Conservation (phyloP, 2,329 filamentous ascomycete genomes). For the Fusarium euwallaceae region DNA sequence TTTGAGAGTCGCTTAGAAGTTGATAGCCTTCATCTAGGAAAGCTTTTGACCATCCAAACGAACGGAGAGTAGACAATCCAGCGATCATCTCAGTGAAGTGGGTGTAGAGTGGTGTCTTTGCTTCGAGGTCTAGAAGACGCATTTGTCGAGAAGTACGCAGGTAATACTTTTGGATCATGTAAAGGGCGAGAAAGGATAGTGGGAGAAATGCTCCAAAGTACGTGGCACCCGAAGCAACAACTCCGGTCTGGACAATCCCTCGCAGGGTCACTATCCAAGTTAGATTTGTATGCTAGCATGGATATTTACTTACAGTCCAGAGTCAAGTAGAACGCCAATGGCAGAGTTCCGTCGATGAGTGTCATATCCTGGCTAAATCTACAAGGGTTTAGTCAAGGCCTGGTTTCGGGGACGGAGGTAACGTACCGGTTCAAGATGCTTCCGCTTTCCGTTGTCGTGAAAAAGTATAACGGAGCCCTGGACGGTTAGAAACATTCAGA, state of each 20-base stretch:
- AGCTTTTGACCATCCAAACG: slow-evolving; percentile 60
- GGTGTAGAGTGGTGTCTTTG: slow-evolving; percentile 62
- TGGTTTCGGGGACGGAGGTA: slow-evolving; percentile 13
- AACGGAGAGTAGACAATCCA: slow-evolving; percentile 63
- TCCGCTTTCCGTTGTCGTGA: slow-evolving; percentile 57
- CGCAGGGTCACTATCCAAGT: slow-evolving; percentile 46
- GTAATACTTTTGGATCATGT: slow-evolving; percentile 63
- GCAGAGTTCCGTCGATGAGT: slow-evolving; percentile 56
- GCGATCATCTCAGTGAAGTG: slow-evolving; percentile 64
- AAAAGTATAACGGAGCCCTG: slow-evolving; percentile 57
- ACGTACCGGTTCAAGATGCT: slow-evolving; percentile 56
- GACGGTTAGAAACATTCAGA: background rate
- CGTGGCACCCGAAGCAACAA: slow-evolving; percentile 43
- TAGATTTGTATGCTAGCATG: background rate
- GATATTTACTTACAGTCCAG: slow-evolving; percentile 45
- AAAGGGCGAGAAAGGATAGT: slow-evolving; percentile 55
- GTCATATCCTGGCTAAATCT: slow-evolving; percentile 60
- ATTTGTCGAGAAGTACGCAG: slow-evolving; percentile 66
- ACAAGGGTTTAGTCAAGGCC: slow-evolving; percentile 33
- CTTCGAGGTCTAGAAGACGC: slow-evolving; percentile 65
- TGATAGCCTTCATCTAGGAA: slow-evolving; percentile 52
- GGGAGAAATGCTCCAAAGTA: slow-evolving; percentile 58
- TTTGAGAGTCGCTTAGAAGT: slow-evolving; percentile 59
- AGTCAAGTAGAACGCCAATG: slow-evolving; percentile 49
- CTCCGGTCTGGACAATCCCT: slow-evolving; percentile 36